Base-by-base conservation (phyloP, 2,329 filamentous ascomycete genomes). In the Periconia macrospinosa region DNA sequence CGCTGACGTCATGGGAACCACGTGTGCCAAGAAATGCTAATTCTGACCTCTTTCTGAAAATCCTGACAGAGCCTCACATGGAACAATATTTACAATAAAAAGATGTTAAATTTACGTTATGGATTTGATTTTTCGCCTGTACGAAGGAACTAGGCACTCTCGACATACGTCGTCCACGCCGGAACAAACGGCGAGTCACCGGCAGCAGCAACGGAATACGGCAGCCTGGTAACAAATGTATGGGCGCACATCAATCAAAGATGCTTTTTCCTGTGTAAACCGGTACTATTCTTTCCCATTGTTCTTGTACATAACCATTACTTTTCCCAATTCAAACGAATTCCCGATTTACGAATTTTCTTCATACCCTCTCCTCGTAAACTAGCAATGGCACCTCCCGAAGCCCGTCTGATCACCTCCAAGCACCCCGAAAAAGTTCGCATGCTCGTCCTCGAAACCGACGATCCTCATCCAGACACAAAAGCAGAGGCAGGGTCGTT, bases 391-490 rank as follows among this genome's bases (percentile, higher is more conserved):
- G 61, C 54, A 42, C 62, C 65, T 17, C 61, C 61, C 14, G 59
- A 58, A 47, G 61, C 66, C 20, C 55, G 61, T n/a, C 59, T 55
- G 11, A 56, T 68, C 1, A 42, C 58, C 10, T 68, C 65, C 17
- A 47, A 62, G 42, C 67, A 68, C 27, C 56, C 63, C 1, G 65
- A 71, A 11, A 73, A 67, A 42, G 67, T 78, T 41, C 75, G 76
- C 56, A 77, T 79, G 65, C 72, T 86, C 50, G 81, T 86, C 53
- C 76, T 86, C 8, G 83, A 86, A 66, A 86, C 83, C 0, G 83
- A 86, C 59, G 74, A 78, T 50, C 77, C 81, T 23, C 79, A 84
- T 56, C 78, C 80, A 13, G 75, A 83, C 8, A 83, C 80, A 1
- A 66, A 79, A 44, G 62, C 73, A 17, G 73, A 78, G 44, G 75